A percentile compares a stretch with the other conserved stretches of the same genome.
These are phyloP conservation scores for Suillus tomentosus DNA, from an alignment of 768 basidiomycete species.

Conservation along the genomic window DNA sequence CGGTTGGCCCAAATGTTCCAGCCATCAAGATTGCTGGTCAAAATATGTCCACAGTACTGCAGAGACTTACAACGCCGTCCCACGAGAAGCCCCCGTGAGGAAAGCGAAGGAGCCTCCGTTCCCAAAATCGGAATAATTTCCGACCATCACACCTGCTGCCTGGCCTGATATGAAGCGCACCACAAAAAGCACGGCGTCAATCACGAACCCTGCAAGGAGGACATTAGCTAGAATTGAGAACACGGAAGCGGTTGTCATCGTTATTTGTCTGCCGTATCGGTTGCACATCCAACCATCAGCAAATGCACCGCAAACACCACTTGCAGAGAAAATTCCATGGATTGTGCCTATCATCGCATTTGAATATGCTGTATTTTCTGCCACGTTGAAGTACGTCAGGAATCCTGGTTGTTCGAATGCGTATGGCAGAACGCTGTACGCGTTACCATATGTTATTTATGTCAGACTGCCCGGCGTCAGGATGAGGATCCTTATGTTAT, in stretches of 20 bases:
- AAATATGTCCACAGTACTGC: not conserved
- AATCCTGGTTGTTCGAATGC: not conserved
- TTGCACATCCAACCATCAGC: not conserved
- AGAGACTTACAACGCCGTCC: not conserved
- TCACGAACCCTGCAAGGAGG: not conserved
- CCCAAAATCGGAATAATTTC: not conserved
- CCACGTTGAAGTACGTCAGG: not conserved
- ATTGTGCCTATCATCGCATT: not conserved
- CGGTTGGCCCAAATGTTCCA: no score
- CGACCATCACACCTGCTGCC: not conserved
- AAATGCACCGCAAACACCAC: not conserved
- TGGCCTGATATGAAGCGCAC: not conserved
- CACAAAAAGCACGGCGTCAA: not conserved
- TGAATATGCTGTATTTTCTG: not conserved
- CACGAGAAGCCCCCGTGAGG: not conserved
- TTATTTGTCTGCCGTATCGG: not conserved
- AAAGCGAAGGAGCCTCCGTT: not conserved
- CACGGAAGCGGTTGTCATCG: not conserved
- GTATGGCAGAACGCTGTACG: not conserved
- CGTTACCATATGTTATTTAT: not conserved
- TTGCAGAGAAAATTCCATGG: not conserved
- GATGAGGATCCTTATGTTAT: not conserved
- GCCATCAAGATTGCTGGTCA: not conserved
- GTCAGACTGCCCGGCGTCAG: not conserved
- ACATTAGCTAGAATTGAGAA: not conserved